Base-by-base conservation (phyloP, 2,329 filamentous ascomycete genomes). In the Ilyonectria destructans region DNA sequence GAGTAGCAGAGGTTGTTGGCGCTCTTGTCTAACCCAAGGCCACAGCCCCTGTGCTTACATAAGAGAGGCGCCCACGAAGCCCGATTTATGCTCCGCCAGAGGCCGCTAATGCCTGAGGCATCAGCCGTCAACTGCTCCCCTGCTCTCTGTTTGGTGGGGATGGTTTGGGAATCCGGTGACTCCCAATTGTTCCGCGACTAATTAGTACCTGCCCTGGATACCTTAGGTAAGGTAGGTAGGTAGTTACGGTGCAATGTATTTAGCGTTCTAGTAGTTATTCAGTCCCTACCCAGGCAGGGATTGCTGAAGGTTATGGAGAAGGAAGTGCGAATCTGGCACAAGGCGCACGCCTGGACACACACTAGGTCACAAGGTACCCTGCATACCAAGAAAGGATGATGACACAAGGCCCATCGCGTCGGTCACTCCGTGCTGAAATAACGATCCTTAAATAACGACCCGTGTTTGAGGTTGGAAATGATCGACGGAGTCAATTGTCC, bases 11-110 rank as follows among this genome's bases (percentile, higher is more conserved):
- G 68, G 71, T 60, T 69, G 69, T 69, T 72, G 67, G 70, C 65
- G 62, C 56, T 60, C 71, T 69, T 59, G 60, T 58, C 45, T 29
- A 73, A 29, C 40, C 43, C 54, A 52, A 74, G 54, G 64, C 71
- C 51, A 69, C 67, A 75, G 72, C 75, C 75, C 75, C 75, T 77
- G 69, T 68, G 73, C 65, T 77, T 77, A 77, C 73, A 61, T 76
- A 77, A 77, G 68, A 58, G 33, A 51, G 51, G 43, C 46, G 40
- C 49, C 65, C 62, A 43, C n/a, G 54, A 21, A 51, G 29, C 21
- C 40, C 12, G 7, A 26, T 46, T 29, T 37, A 37, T 40, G 51
- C 68, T 67, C 65, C 70, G 63, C 69, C 62, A 63, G 67, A 67
- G 21, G 43, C 55, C 12, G 29, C 54, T 59, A 33, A 54, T 74